Conservation (phyloP, 2,329 filamentous ascomycete genomes). For the Aureobasidium sp. region DNA sequence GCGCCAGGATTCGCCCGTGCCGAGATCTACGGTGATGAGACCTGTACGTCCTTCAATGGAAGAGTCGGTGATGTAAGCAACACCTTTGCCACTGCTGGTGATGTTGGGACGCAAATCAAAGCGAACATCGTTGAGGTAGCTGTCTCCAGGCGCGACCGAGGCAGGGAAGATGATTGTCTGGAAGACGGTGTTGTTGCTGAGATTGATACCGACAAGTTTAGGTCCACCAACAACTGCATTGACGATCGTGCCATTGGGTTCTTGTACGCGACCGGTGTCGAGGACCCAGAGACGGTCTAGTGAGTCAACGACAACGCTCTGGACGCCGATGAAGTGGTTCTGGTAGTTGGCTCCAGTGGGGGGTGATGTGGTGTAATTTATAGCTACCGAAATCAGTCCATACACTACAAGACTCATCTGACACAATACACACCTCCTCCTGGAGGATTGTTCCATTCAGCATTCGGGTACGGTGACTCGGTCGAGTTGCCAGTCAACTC, state of each 20-base stretch:
- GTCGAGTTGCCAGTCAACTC: conserved; percentile 40
- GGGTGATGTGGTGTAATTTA: conserved; percentile 46
- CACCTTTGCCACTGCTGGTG: conserved; percentile 37
- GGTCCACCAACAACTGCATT: conserved; percentile 42
- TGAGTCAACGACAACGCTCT: conserved; percentile 47
- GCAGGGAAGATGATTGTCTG: conserved; percentile 46
- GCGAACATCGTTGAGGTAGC: conserved; percentile 49
- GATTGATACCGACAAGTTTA: conserved; percentile 45
- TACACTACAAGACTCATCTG: not conserved
- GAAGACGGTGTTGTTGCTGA: conserved; percentile 41
- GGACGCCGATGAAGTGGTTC: conserved; percentile 46
- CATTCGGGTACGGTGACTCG: conserved; percentile 38
- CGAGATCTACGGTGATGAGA: conserved; percentile 46
- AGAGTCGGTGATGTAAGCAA: conserved; percentile 50
- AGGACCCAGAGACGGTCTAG: conserved; percentile 48
- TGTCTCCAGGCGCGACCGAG: conserved; percentile 41
- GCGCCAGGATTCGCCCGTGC: conserved; percentile 43
- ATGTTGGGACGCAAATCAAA: conserved; percentile 43
- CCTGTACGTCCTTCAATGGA: conserved; percentile 43
- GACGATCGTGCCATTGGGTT: conserved; percentile 39
- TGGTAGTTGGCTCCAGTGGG: conserved; percentile 41
- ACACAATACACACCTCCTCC: conserved; percentile 29
- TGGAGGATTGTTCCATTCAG: conserved; percentile 42
- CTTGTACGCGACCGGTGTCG: conserved; percentile 45
- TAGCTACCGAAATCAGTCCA: conserved; percentile 24